Base-by-base conservation (phyloP, 1,284 basidiomycete species). In the Stygiomarasmius scandens region DNA sequence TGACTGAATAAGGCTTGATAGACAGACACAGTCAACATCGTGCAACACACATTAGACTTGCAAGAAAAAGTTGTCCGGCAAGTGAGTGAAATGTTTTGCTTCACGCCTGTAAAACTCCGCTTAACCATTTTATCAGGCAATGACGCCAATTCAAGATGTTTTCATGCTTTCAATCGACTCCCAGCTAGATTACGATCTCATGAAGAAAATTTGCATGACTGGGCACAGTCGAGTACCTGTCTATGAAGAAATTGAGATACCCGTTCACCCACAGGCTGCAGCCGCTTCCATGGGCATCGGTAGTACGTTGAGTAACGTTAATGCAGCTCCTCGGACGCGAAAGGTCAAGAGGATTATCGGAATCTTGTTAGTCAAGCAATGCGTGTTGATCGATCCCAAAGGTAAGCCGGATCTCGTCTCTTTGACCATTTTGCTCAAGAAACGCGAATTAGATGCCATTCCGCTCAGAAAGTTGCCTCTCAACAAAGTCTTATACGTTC, bases 331-430 rank as follows among this genome's bases (percentile, higher is more conserved):
- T 41, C 63, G 68, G n/a, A 75, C 68, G 64, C 67, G 78, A 61
- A 82, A 78, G 64, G 82, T 83, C 47, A 92, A 90, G 74, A 90
- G 88, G 74, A 92, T 94, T 58, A 72, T 94, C 36, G 92, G 92
- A 1, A 89, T 92, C 47, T 74, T 95, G 43, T 77, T 94, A 5
- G 92, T 93, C 53, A 95, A 95, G 72, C 86, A 92, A 69, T 95
- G 93, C 68, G 90, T 96, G 12, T 74, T 96, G 56, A 82, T 96
- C 9, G 94, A 96, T 71, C 94, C 95, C 1, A 91, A 92, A 71
- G 90, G 88, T 88, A 41, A 41, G 38, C n/a, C 61, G 34, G 61
- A 62, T 32, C 22, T 29, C 16, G 43, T 62, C n/a, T 14, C 14
- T 2, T 12, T n/a, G 44, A n/a, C 25, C 24, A 10, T 27, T 45